These are phyloP conservation scores for Kluyveromyces marxianus DNA, from an alignment of 1,139 yeast genomes.

Conservation along the genomic window DNA sequence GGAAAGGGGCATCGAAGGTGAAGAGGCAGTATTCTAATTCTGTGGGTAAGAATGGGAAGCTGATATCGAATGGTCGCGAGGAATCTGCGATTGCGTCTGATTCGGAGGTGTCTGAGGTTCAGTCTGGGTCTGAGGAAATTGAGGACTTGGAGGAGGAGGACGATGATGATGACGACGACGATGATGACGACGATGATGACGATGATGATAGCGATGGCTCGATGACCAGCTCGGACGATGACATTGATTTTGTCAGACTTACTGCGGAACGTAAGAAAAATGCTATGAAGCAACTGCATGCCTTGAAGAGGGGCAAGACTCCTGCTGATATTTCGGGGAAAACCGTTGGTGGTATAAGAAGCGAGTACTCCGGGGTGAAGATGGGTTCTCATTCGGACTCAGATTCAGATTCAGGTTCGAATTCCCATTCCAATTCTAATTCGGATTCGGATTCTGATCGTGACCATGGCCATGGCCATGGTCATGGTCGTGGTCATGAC, in stretches of 20 bases:
- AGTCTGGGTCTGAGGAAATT: slow-evolving; percentile 11
- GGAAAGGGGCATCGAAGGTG: slow-evolving; percentile 9
- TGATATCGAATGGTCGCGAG: slow-evolving; percentile 15
- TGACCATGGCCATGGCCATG: background rate
- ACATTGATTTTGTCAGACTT: slow-evolving; percentile 61
- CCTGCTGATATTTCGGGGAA: slow-evolving; percentile 8
- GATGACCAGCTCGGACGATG: slow-evolving; percentile 51
- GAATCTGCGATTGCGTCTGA: slow-evolving; percentile 10
- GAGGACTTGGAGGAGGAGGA: slow-evolving; percentile 26
- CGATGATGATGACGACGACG: slow-evolving; percentile 24
- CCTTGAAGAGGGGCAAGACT: slow-evolving; percentile 33
- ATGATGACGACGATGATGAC: slow-evolving; percentile 35
- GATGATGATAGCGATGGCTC: slow-evolving; percentile 31
- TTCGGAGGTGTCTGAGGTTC: slow-evolving; percentile 22
- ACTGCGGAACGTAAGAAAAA: slow-evolving; percentile 59
- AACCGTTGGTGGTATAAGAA: background rate
- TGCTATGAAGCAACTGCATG: slow-evolving; percentile 44
- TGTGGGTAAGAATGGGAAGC: slow-evolving; percentile 26
- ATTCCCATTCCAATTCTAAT: background rate
- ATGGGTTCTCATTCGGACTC: no score
- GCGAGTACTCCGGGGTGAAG: no score
- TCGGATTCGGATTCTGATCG: background rate
- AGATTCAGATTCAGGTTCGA: background rate
- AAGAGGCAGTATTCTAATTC: slow-evolving; percentile 12
- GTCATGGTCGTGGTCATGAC: background rate